These are phyloP conservation scores for Podospora sp. DNA, from an alignment of 495 filamentous ascomycete genomes.

Conservation along the genomic window DNA sequence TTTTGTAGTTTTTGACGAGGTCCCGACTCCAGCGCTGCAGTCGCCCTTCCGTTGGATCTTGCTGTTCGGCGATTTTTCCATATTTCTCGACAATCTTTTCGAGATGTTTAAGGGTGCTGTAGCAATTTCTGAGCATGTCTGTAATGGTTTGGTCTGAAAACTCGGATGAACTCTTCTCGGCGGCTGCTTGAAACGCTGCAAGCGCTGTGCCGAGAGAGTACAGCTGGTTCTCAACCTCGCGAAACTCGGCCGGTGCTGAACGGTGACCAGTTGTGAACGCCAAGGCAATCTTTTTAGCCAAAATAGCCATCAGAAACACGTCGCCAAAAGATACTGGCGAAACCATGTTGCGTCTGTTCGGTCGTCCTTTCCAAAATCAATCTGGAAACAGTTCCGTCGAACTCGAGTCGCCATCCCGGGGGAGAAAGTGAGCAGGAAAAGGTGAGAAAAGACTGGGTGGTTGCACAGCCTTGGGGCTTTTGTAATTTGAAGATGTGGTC, in stretches of 20 bases:
- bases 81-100: conserved; percentile 23
- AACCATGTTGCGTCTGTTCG: too few relatives aligned
- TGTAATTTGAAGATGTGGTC: too few relatives aligned
- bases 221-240: conserved; percentile 28
- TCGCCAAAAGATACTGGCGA: conserved; percentile 28
- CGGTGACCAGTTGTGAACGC: conserved; percentile 23
- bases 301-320: conserved; percentile 23
- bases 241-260: conserved; percentile 25
- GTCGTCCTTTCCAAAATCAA: too few relatives aligned
- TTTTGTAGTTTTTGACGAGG: conserved; percentile 24
- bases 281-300: conserved; percentile 19
- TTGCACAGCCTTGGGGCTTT: too few relatives aligned
- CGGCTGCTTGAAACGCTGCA: background rate
- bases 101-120: conserved; percentile 25
- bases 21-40: conserved; percentile 20
- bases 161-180: background rate
- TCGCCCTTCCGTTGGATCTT: background rate
- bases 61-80: too few relatives aligned
- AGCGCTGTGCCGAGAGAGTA: conserved; percentile 25
- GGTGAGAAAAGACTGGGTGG: too few relatives aligned
- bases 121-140: conserved; percentile 18
- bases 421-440: too few relatives aligned
- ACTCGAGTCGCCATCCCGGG: too few relatives aligned
- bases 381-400: too few relatives aligned
- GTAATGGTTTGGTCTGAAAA: background rate